These are phyloP conservation scores for Rhodosporidiobolus odoratus DNA, from an alignment of 768 basidiomycete species.

Conservation along the genomic window DNA sequence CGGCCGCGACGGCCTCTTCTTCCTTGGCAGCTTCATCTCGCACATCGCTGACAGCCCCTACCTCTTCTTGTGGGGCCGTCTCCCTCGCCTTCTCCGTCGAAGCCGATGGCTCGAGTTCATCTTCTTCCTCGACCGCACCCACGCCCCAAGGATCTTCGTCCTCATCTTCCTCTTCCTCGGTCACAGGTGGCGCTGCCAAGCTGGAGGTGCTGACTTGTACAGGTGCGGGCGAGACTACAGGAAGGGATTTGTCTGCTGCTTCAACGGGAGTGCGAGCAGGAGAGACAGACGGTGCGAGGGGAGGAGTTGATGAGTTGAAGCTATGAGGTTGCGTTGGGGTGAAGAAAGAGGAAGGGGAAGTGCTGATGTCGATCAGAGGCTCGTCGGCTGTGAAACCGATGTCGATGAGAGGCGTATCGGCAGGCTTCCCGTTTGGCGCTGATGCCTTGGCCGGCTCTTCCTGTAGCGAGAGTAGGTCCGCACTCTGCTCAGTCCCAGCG, in stretches of 20 bases:
- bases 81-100: not conserved
- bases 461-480: not conserved
- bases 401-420: not conserved
- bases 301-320: not conserved
- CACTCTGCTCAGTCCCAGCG: too few relatives aligned
- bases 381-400: too few relatives aligned
- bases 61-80: not conserved
- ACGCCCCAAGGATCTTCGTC: slow-evolving; percentile 26
- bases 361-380: not conserved
- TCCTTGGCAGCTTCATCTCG: not conserved
- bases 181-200: not conserved
- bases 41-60: not conserved
- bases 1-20: not conserved
- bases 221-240: not conserved
- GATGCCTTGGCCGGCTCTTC: not conserved
- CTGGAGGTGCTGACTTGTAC: not conserved
- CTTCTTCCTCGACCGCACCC: not conserved
- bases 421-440: too few relatives aligned
- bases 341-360: not conserved
- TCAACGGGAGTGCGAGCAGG: not conserved
- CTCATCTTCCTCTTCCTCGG: not conserved
- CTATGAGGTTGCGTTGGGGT: not conserved
- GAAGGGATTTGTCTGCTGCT: too few relatives aligned
- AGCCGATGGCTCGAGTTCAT: too few relatives aligned
- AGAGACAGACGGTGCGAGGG: too few relatives aligned